These are phyloP conservation scores for Xylaria flabelliformis DNA, from an alignment of 495 filamentous ascomycete genomes.

Conservation along the genomic window DNA sequence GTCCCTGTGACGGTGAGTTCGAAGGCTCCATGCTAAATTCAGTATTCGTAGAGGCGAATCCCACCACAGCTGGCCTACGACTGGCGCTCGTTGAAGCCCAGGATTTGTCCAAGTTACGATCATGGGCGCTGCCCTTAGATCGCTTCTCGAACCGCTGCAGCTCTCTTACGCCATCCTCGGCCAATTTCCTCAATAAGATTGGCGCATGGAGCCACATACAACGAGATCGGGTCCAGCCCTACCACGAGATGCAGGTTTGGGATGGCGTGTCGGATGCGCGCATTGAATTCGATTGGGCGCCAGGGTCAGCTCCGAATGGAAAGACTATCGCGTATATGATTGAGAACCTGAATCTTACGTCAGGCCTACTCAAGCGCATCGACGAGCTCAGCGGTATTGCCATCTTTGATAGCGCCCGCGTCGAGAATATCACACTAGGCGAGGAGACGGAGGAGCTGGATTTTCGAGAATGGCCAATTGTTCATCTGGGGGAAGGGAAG, in stretches of 20 bases:
- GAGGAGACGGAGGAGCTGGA: constrained; percentile 71
- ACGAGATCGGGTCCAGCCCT: constrained; percentile 74
- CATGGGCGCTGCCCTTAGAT: constrained; percentile 67
- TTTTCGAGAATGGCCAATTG: constrained; percentile 84
- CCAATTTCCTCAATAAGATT: constrained; percentile 72
- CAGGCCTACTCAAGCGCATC: constrained; percentile 73
- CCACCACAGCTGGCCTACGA: constrained; percentile 75
- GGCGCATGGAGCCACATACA: constrained; percentile 87
- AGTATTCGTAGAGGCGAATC: constrained; percentile 61
- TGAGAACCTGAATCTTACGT: constrained; percentile 89
- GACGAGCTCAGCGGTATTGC: constrained; percentile 70
- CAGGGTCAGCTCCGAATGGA: constrained; percentile 50
- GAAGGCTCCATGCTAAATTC: constrained; percentile 25
- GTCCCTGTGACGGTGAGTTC: constrained; percentile 35
- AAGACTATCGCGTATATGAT: constrained; percentile 90
- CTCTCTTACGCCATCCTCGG: constrained; percentile 87
- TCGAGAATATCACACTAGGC: constrained; percentile 79
- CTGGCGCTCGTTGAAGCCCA: constrained; percentile 91
- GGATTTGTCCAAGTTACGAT: constrained; percentile 70
- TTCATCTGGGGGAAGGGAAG: constrained; percentile 67
- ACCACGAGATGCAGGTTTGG: constrained; percentile 96
- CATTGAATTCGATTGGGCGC: constrained; percentile 85
- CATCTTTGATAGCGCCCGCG: constrained; percentile 75
- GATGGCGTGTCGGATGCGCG: constrained; percentile 86
- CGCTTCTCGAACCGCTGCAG: constrained; percentile 92